phyloP scores from a whole-genome alignment of 345 rosid species.

The Eucalyptus cloeziana region DNA sequence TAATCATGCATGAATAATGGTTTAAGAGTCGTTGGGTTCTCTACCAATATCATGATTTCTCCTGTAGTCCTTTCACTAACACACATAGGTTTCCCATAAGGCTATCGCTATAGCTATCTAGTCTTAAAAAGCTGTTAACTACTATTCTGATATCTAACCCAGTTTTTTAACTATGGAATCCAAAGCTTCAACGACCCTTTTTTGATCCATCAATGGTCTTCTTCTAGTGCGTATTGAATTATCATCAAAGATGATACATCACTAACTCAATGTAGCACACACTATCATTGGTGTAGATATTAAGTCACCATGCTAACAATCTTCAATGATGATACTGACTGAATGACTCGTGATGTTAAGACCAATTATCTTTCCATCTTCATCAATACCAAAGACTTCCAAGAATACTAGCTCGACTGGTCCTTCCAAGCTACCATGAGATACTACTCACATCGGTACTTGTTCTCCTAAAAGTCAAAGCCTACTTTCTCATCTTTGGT shows the following conservation, averaged over 20 bases:
- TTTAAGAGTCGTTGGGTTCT: neutral
- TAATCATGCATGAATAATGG: too few species aligned
- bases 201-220: neutral
- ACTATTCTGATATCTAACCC: neutral
- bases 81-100: neutral
- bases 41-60: neutral
- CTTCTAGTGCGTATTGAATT: neutral
- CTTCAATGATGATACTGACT: neutral
- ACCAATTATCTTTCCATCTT: neutral
- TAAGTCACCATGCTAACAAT: neutral
- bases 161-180: neutral
- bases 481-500: neutral
- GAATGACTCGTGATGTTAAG: neutral
- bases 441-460: neutral
- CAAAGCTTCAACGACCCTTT: neutral
- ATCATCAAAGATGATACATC: neutral
- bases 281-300: neutral
- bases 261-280: neutral
- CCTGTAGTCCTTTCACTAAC: neutral
- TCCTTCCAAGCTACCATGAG: neutral
- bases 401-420: neutral
- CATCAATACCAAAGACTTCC: neutral
- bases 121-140: neutral
- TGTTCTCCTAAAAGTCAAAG: neutral
- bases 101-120: neutral